Evolutionary conservation across 331 rosid genomes (phyloP).

Genomic region (Phaseolus coccineus): DNA sequence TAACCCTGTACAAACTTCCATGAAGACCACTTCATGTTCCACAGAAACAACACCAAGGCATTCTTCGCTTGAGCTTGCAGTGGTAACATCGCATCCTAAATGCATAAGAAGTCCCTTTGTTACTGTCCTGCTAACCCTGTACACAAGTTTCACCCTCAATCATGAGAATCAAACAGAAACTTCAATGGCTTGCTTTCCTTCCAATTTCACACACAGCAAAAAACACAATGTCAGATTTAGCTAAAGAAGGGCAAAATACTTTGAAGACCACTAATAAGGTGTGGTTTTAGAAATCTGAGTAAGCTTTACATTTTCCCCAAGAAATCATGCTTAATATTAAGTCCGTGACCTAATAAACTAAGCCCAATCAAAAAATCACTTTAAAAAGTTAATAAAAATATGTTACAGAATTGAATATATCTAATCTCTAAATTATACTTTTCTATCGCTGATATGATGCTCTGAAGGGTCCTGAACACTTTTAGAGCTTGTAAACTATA

Average conservation of each 20-base stretch:
- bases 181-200: constrained; percentile 13
- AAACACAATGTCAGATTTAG: no score
- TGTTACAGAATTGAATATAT: constrained; percentile 1
- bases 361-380: neutral
- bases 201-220: neutral
- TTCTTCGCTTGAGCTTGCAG: constrained; percentile 72
- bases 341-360: neutral
- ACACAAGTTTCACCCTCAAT: constrained; percentile 38
- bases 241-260: constrained; percentile 15
- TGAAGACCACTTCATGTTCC: constrained; percentile 77
- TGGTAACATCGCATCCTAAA: constrained; percentile 84
- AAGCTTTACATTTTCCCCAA: neutral
- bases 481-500: constrained; percentile 1
- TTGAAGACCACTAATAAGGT: neutral
- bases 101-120: constrained; percentile 89
- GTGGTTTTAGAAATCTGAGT: constrained; percentile 1
- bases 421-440: neutral
- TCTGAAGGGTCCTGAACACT: constrained; percentile 21
- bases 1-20: constrained; percentile 77
- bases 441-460: constrained; percentile 16
- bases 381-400: no score
- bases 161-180: neutral
- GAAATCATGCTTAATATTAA: constrained; percentile 4
- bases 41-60: constrained; percentile 66
- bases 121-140: constrained; percentile 86